These are phyloP conservation scores for Schwanniomyces occidentalis DNA, from an alignment of 805 yeast species.

Conservation along the genomic window DNA sequence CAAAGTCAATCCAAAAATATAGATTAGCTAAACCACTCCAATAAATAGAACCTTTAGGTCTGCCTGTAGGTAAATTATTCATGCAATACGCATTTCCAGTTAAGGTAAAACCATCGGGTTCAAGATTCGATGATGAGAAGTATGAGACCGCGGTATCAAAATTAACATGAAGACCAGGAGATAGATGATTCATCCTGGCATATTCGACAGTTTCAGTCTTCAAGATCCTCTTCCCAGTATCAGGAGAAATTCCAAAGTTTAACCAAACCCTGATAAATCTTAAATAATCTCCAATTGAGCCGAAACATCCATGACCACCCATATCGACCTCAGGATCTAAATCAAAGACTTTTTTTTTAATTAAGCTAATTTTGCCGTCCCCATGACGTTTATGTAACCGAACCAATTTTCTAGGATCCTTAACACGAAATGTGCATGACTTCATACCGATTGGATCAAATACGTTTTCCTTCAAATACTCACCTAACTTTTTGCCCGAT, in stretches of 20 bases:
- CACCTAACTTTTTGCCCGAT: slow-evolving; percentile 32
- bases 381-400: slow-evolving; percentile 14
- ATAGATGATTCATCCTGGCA: slow-evolving; percentile 35
- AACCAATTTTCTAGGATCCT: slow-evolving; percentile 12
- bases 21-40: slow-evolving; percentile 45
- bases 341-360: slow-evolving; percentile 12
- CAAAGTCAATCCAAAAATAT: slow-evolving; percentile 40
- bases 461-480: slow-evolving; percentile 27
- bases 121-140: slow-evolving; percentile 12
- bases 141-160: slow-evolving; percentile 13
- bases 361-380: slow-evolving; percentile 12
- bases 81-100: slow-evolving; percentile 33
- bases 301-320: slow-evolving; percentile 47
- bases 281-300: slow-evolving; percentile 37
- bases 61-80: slow-evolving; percentile 29
- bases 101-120: slow-evolving; percentile 33
- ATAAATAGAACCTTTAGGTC: slow-evolving; percentile 34
- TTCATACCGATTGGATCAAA: slow-evolving; percentile 38
- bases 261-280: slow-evolving; percentile 41
- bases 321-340: slow-evolving; percentile 29
- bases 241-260: slow-evolving; percentile 40
- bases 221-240: slow-evolving; percentile 31
- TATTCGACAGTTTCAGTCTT: slow-evolving; percentile 27
- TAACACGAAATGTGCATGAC: slow-evolving; percentile 24
- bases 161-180: slow-evolving; percentile 22